Evolutionary conservation across 768 basidiomycete genomes (phyloP).

Genomic region (Termitomyces heimii): DNA sequence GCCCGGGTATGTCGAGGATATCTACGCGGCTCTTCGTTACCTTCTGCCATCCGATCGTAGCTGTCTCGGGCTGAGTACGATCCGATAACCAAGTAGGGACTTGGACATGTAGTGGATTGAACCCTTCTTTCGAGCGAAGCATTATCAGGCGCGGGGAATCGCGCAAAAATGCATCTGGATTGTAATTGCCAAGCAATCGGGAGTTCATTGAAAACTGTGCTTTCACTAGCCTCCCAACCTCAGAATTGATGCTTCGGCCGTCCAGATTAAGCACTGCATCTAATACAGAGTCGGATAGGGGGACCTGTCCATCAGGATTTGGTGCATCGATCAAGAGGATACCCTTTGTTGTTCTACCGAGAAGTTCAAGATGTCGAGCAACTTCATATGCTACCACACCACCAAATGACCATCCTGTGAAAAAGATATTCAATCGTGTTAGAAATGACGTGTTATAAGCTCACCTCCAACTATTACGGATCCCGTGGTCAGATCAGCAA

Average conservation of each 20-base stretch:
- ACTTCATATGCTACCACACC: conserved; percentile 68
- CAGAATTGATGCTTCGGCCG: conserved; percentile 19
- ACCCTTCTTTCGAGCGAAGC: conserved; percentile 48
- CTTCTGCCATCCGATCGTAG: conserved; percentile 41
- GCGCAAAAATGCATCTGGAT: conserved; percentile 22
- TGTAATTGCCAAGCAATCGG: conserved; percentile 39
- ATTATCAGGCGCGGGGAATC: conserved; percentile 35
- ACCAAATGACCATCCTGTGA: conserved; percentile 73
- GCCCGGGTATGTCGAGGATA: conserved; percentile 53
- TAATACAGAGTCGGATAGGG: conserved; percentile 49
- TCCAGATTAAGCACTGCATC: conserved; percentile 34
- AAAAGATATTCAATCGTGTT: not conserved
- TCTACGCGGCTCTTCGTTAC: conserved; percentile 31
- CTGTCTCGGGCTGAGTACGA: conserved; percentile 26
- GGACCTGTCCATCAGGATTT: conserved; percentile 42
- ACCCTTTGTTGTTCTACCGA: conserved; percentile 42
- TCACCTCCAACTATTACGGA: conserved; percentile 55
- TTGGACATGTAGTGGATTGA: conserved; percentile 24
- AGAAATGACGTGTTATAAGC: conserved; percentile 2
- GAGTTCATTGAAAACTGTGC: conserved; percentile 47
- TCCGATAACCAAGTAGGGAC: conserved; percentile 51
- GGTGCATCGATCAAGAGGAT: conserved; percentile 67
- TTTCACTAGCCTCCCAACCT: conserved; percentile 30
- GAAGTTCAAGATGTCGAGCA: conserved; percentile 41
- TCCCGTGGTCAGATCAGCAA: conserved; percentile 27